phyloP scores from a whole-genome alignment of 768 basidiomycete species.

The Mycena belliarum region DNA sequence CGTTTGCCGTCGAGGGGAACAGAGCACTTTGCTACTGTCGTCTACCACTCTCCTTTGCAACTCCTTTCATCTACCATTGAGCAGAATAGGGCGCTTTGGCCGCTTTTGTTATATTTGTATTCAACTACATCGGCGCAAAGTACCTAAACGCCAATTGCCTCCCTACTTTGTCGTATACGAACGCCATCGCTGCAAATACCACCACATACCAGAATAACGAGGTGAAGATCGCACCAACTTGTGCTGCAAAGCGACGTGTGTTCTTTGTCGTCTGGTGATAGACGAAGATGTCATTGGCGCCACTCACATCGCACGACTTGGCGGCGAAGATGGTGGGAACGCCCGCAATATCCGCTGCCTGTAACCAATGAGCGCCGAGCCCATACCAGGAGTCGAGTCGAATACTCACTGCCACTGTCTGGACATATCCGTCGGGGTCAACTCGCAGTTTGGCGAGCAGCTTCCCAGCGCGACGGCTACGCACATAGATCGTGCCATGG shows the following conservation, averaged over 20 bases:
- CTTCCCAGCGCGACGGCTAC: slow-evolving; percentile 10
- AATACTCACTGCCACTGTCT: slow-evolving; percentile 14
- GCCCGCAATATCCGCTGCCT: slow-evolving; percentile 6
- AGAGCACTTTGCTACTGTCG: no score
- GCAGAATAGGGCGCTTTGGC: no score
- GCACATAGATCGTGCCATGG: slow-evolving; percentile 21
- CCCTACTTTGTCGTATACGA: no score
- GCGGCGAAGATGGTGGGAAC: slow-evolving; percentile 11
- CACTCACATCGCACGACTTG: slow-evolving; percentile 4
- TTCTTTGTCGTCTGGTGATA: slow-evolving; percentile 7
- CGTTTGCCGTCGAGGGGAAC: no score
- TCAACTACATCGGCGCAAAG: no score
- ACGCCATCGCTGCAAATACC: background rate
- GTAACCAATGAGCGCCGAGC: background rate
- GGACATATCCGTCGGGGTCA: slow-evolving; percentile 9
- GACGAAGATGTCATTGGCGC: slow-evolving; percentile 6
- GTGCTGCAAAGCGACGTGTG: no score
- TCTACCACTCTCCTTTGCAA: no score
- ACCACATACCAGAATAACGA: slow-evolving; percentile 4
- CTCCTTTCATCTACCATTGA: no score
- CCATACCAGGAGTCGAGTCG: background rate
- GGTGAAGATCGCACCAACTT: background rate
- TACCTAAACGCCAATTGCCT: no score
- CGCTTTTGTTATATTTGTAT: no score
- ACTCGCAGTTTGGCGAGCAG: slow-evolving; percentile 15